Evolutionary conservation across 2,329 filamentous ascomycete species (phyloP).

Genomic region (Aspergillus texensis): DNA sequence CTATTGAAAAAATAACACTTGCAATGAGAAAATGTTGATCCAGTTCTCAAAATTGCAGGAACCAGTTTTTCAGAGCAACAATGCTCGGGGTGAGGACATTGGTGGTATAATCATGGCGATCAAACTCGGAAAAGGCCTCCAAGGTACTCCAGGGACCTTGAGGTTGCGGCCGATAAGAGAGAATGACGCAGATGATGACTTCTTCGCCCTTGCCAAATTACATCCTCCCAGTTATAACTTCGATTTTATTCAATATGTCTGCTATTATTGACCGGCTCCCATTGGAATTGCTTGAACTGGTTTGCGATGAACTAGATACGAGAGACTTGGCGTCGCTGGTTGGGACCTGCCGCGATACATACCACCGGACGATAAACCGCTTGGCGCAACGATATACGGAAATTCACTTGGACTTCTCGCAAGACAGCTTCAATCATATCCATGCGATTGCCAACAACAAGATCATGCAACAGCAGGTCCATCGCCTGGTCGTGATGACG

Average conservation of each 20-base stretch:
- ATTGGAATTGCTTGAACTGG: conserved; percentile 13
- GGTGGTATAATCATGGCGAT: neutral
- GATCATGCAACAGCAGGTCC: conserved; percentile 13
- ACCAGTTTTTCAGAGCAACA: neutral
- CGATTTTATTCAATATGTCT: neutral
- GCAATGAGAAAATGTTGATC: too few relatives aligned
- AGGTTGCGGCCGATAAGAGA: neutral
- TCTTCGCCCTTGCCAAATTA: neutral
- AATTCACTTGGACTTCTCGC: conserved; percentile 15
- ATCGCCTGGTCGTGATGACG: conserved; percentile 14
- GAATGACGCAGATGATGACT: neutral
- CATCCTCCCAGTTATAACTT: neutral
- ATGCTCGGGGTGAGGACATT: neutral
- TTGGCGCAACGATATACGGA: conserved; percentile 16
- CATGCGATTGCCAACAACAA: conserved; percentile 15
- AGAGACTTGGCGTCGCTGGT: conserved; percentile 14
- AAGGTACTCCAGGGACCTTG: conserved; percentile 5
- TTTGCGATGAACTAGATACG: conserved; percentile 15
- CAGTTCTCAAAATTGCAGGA: too few relatives aligned
- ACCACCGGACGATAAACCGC: conserved; percentile 11
- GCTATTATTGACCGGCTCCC: conserved; percentile 2
- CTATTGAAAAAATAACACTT: too few relatives aligned
- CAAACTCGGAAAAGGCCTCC: neutral
- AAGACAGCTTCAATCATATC: conserved; percentile 12
- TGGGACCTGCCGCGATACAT: conserved; percentile 12